Evolutionary conservation across 2,329 filamentous ascomycete species (phyloP).

Genomic region (Paecilomyces formosus): DNA sequence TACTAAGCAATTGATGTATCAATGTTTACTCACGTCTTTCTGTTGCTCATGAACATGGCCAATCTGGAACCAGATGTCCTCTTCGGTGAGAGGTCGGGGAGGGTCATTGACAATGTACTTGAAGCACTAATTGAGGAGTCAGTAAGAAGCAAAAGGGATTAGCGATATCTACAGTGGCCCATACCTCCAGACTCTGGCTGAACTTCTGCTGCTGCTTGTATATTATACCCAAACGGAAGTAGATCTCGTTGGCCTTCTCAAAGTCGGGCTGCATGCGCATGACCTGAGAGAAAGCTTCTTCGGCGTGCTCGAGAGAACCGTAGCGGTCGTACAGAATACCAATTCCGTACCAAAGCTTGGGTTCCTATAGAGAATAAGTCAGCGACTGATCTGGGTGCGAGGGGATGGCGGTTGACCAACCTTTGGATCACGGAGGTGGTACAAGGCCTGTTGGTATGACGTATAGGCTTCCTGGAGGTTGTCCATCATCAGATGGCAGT

Average conservation of each 20-base stretch:
- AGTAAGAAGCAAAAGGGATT: conserved; percentile 3
- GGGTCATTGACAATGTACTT: conserved; percentile 95
- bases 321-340: conserved; percentile 96
- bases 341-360: conserved; percentile 97
- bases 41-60: conserved; percentile 98
- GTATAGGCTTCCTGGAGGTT: conserved; percentile 94
- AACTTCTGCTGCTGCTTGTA: conserved; percentile 99
- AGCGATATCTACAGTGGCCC: conserved; percentile 15
- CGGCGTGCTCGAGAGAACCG: conserved; percentile 90
- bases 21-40: conserved; percentile 69
- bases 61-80: conserved; percentile 99
- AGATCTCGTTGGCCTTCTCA: conserved; percentile 98
- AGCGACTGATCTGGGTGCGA: not conserved
- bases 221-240: conserved; percentile 97
- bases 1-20: not conserved
- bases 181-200: conserved; percentile 79
- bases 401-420: conserved; percentile 40
- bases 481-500: conserved; percentile 98
- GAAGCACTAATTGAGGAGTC: conserved; percentile 63
- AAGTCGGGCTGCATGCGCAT: conserved; percentile 98
- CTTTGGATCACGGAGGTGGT: conserved; percentile 89
- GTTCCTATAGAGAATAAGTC: conserved; percentile 54
- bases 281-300: conserved; percentile 96
- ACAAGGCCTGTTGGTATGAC: conserved; percentile 90
- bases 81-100: conserved; percentile 84